Base-by-base conservation (phyloP, 768 basidiomycete genomes). In the Suillus lakei region DNA sequence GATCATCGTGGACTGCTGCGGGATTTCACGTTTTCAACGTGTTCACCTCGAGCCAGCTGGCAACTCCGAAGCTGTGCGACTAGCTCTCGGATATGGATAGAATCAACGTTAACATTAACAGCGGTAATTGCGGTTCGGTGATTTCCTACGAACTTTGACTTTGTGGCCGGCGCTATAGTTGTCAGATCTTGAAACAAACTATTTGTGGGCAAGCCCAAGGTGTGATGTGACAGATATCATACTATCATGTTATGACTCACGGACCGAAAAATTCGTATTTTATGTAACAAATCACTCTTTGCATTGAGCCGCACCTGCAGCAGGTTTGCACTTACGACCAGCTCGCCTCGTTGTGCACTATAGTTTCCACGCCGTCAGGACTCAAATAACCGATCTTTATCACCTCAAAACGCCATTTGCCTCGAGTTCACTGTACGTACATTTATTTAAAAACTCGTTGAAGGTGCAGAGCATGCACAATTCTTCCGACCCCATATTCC, bases 401-500 rank as follows among this genome's bases (percentile, higher is more conserved):
- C 26, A 50, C 26, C 48, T 4, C 23, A 48, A 26, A 28, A 28
- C 38, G 38, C 56, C 26, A 54, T 41, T 41, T 41, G 26, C 58
- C 39, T 41, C 58, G 23, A 41, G 58, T 59, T 39, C 26, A 18
- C 36, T 39, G 28, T 53, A 61, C 55, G 39, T 69, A 65, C 68
- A 59, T 36, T 75, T 77, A 78, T 32, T 75, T 78, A 78, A 78
- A 76, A 75, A 72, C 67, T 58, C 41, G 28, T 21, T 5, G 4
- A 36, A 1, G 28, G 26, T 12, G 41, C 46, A 18, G 39, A n/a
- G 21, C 56, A 73, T 65, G 68, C 43, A 62, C 53, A 67, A 73
- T 55, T 60, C 54, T 44, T 64, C 60, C 53, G 60, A 60, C 48
- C 34, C 55, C 43, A 62, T 66, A 28, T 54, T 63, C 3, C 28